A percentile compares a stretch with the other conserved stretches of the same genome.
phyloP scores from a whole-genome alignment of 495 filamentous ascomycete species.

The Trichocladium antarcticum region DNA sequence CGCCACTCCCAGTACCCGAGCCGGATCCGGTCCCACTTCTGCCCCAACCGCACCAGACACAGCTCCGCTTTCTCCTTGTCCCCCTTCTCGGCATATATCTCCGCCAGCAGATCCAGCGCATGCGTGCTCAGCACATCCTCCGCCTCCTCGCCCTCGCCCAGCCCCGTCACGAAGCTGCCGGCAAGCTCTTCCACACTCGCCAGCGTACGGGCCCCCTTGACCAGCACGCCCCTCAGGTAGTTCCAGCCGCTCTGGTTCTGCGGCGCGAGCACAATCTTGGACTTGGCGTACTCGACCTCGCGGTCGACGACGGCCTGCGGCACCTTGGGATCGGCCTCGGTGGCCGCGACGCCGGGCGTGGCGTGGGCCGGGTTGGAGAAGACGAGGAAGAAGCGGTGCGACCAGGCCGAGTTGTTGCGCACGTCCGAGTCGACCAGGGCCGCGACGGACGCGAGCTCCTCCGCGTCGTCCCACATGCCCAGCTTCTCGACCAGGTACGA shows the following conservation, averaged over 20 bases:
- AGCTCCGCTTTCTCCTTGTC: slow-evolving; percentile 48
- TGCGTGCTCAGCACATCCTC: slow-evolving; percentile 61
- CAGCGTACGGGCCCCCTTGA: slow-evolving; percentile 49
- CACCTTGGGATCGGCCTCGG: slow-evolving; percentile 38
- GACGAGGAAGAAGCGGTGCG: slow-evolving; percentile 83
- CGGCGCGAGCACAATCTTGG: slow-evolving; percentile 63
- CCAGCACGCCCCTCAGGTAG: slow-evolving; percentile 68
- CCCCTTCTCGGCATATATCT: slow-evolving; percentile 57
- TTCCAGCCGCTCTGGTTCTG: slow-evolving; percentile 93
- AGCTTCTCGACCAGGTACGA: slow-evolving; percentile 87
- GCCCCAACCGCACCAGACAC: slow-evolving; percentile 60
- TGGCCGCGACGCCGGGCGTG: slow-evolving; percentile 38
- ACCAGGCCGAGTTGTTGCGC: slow-evolving; percentile 94
- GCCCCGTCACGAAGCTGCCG: slow-evolving; percentile 48
- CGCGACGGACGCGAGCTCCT: slow-evolving; percentile 61
- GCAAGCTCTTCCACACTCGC: slow-evolving; percentile 53
- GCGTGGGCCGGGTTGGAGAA: slow-evolving; percentile 52
- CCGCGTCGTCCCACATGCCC: slow-evolving; percentile 42
- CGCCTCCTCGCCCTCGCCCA: slow-evolving; percentile 29
- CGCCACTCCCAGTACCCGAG: slow-evolving; percentile 88
- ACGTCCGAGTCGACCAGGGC: slow-evolving; percentile 63
- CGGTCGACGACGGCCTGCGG: slow-evolving; percentile 55
- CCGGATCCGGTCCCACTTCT: slow-evolving; percentile 83
- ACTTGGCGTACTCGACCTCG: slow-evolving; percentile 62
- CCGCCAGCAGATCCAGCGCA: slow-evolving; percentile 82